Conservation (phyloP, 2,329 filamentous ascomycete species). For the Fusarium oxysporum region DNA sequence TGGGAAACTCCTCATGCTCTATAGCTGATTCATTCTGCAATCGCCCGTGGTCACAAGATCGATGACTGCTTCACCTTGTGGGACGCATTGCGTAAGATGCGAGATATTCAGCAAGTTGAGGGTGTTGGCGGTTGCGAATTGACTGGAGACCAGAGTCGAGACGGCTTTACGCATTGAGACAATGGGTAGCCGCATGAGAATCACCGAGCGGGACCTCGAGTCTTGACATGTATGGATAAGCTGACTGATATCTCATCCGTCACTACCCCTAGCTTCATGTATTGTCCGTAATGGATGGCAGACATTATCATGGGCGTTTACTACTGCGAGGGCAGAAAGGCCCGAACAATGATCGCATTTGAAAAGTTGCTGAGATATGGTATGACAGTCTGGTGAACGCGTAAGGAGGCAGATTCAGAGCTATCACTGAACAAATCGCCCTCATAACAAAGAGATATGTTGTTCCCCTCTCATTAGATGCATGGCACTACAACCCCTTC, state of each 20-base stretch:
- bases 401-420: neutral
- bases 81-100: neutral
- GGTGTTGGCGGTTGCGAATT: neutral
- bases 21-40: conserved; percentile 4
- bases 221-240: neutral
- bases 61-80: conserved; percentile 4
- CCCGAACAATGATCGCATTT: too few species aligned
- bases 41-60: conserved; percentile 16
- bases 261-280: neutral
- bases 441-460: neutral
- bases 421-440: neutral
- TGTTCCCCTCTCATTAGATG: neutral
- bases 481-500: neutral
- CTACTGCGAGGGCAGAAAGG: too few species aligned
- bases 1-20: neutral
- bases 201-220: neutral
- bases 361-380: neutral
- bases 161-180: neutral
- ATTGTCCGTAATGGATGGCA: neutral
- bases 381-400: too few species aligned
- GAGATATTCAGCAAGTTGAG: neutral
- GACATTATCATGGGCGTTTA: neutral
- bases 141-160: neutral
- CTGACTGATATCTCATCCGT: neutral
- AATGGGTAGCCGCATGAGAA: conserved; percentile 9